Conservation (phyloP, 495 filamentous ascomycete genomes). For the Xylaria bambusicola region DNA sequence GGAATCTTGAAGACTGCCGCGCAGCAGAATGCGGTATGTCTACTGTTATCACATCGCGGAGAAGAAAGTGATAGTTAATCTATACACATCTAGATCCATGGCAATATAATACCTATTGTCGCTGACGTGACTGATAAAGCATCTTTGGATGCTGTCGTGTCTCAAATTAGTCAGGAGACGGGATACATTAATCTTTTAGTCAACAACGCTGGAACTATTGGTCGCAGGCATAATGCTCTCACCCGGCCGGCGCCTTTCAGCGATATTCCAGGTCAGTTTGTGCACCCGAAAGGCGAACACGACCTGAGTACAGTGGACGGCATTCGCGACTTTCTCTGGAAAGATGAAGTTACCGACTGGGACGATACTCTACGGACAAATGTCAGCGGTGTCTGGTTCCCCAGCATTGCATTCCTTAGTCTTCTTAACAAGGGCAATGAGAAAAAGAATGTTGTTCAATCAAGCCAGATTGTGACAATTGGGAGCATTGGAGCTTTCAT, state of each 20-base stretch:
- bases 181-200: slow-evolving; percentile 60
- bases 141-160: slow-evolving; percentile 50
- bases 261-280: too few relatives aligned
- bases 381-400: slow-evolving; percentile 54
- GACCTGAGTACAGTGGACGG: slow-evolving; percentile 43
- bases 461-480: slow-evolving; percentile 60
- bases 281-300: slow-evolving; percentile 37
- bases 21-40: too few relatives aligned
- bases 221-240: too few relatives aligned
- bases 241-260: too few relatives aligned
- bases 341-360: slow-evolving; percentile 50
- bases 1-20: slow-evolving; percentile 52
- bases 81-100: slow-evolving; percentile 17
- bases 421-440: slow-evolving; percentile 65
- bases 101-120: slow-evolving; percentile 54
- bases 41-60: too few relatives aligned
- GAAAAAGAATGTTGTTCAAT: slow-evolving; percentile 51
- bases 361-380: slow-evolving; percentile 53
- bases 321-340: slow-evolving; percentile 45
- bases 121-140: slow-evolving; percentile 61
- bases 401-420: slow-evolving; percentile 56
- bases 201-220: slow-evolving; percentile 59
- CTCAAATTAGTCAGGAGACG: slow-evolving; percentile 48
- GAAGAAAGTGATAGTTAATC: too few relatives aligned
- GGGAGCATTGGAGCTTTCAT: slow-evolving; percentile 56